phyloP scores from a whole-genome alignment of 1,284 basidiomycete genomes.

The Cutaneotrichosporon cutaneum region DNA sequence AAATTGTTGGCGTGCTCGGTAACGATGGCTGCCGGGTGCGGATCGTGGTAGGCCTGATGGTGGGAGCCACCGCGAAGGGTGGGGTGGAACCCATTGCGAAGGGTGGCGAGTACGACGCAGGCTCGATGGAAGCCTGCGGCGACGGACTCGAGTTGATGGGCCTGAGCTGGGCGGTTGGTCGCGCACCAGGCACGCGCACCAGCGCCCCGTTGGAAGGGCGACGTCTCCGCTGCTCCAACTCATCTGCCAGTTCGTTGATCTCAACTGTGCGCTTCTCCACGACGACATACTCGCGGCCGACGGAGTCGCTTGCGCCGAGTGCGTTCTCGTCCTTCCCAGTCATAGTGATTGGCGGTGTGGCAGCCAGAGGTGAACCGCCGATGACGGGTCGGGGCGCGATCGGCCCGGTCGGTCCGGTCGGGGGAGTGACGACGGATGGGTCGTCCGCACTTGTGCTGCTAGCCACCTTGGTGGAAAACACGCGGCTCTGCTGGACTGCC shows the following conservation, averaged over 20 bases:
- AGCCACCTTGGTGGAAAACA: constrained; percentile 4
- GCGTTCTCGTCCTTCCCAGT: constrained; percentile 42
- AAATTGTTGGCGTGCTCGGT: constrained; percentile 37
- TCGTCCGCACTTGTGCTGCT: constrained; percentile 6
- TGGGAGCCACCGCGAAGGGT: constrained; percentile 48
- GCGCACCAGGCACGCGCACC: constrained; percentile 16
- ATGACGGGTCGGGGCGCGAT: constrained; percentile 22
- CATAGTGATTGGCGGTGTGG: constrained; percentile 47
- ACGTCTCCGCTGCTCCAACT: constrained; percentile 11
- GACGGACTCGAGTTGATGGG: constrained; percentile 23
- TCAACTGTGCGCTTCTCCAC: constrained; percentile 61
- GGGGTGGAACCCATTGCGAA: constrained; percentile 53
- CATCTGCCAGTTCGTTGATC: constrained; percentile 59
- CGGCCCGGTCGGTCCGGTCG: constrained; percentile 6
- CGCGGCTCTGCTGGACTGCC: constrained; percentile 26
- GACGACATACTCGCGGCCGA: constrained; percentile 57
- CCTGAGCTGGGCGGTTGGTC: constrained; percentile 27
- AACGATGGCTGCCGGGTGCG: constrained; percentile 39
- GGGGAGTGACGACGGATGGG: constrained; percentile 37
- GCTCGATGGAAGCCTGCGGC: constrained; percentile 25
- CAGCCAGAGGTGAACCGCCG: constrained; percentile 47
- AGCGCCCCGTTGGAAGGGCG: constrained; percentile 25
- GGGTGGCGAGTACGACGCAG: constrained; percentile 52
- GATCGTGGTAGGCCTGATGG: constrained; percentile 21
- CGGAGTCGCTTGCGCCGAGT: constrained; percentile 41